Evolutionary conservation across 2,329 filamentous ascomycete genomes (phyloP).

Genomic region (Ustilaginoidea virens): DNA sequence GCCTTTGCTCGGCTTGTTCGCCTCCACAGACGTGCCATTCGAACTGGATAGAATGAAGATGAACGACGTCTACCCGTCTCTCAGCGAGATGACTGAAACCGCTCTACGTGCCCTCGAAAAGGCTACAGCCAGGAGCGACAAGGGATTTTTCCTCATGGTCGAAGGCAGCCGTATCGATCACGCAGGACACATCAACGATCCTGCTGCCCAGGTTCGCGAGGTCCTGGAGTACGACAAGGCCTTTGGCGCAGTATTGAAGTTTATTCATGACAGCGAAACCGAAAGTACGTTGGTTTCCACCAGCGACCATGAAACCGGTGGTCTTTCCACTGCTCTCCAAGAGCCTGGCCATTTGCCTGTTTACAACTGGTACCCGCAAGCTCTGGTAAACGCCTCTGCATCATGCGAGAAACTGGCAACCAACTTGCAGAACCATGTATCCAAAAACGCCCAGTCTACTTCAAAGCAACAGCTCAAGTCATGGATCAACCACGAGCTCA

Average conservation of each 20-base stretch:
- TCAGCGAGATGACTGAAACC: slow-evolving; percentile 80
- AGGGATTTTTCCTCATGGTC: slow-evolving; percentile 98
- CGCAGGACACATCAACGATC: slow-evolving; percentile 75
- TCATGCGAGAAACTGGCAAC: slow-evolving; percentile 56
- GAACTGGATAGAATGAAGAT: slow-evolving; percentile 78
- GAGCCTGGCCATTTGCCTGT: slow-evolving; percentile 35
- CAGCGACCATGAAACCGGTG: slow-evolving; percentile 93
- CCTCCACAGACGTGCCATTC: slow-evolving; percentile 69
- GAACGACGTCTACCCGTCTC: slow-evolving; percentile 67
- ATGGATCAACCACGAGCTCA: slow-evolving; percentile 54
- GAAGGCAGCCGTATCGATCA: slow-evolving; percentile 95
- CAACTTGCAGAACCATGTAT: slow-evolving; percentile 46
- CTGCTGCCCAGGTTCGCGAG: slow-evolving; percentile 73
- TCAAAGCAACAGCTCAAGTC: slow-evolving; percentile 28
- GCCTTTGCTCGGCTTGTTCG: slow-evolving; percentile 76
- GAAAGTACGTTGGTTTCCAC: slow-evolving; percentile 77
- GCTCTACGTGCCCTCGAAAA: slow-evolving; percentile 66
- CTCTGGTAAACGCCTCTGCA: slow-evolving; percentile 62
- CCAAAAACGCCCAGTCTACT: slow-evolving; percentile 16
- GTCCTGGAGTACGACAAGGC: slow-evolving; percentile 89
- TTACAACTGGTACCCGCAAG: slow-evolving; percentile 66
- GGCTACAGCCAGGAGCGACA: slow-evolving; percentile 68
- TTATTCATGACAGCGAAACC: slow-evolving; percentile 56
- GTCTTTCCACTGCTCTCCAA: slow-evolving; percentile 65
- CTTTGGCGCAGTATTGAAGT: slow-evolving; percentile 71